These are phyloP conservation scores for Williopsis jadinii DNA, from an alignment of 1,139 yeast species.

Conservation along the genomic window DNA sequence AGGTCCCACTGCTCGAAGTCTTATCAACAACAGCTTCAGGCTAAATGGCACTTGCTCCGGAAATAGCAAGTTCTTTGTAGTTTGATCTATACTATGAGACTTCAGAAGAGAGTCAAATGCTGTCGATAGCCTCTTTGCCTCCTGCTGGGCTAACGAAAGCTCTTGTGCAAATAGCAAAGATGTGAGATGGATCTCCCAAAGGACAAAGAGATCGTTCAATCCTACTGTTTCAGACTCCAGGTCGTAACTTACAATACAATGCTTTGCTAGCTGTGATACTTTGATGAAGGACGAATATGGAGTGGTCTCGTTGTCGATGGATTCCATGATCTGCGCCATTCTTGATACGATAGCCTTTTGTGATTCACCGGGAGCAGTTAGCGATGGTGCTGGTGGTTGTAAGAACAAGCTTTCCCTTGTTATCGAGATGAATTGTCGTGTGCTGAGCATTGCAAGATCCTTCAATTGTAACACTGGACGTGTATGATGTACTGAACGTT, in stretches of 20 bases:
- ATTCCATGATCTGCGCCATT: not conserved
- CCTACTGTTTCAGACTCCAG: no score
- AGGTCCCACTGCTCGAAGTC: conserved; percentile 26
- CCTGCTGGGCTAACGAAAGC: conserved; percentile 21
- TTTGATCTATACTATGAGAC: not conserved
- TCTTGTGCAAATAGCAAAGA: conserved; percentile 23
- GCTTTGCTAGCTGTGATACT: conserved; percentile 6
- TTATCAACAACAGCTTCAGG: conserved; percentile 15
- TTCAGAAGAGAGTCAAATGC: conserved; percentile 12
- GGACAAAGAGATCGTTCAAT: conserved; percentile 1
- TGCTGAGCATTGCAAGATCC: no score
- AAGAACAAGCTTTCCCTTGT: conserved; percentile 7
- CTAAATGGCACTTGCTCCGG: conserved; percentile 15
- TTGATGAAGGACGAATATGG: conserved; percentile 6
- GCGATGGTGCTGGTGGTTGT: conserved; percentile 8
- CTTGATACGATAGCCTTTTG: no score
- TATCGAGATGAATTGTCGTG: not conserved
- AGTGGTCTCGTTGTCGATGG: not conserved
- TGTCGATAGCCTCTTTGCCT: conserved; percentile 16
- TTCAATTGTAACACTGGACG: no score
- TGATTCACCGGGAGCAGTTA: not conserved
- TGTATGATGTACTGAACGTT: no score
- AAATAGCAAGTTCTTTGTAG: conserved; percentile 2
- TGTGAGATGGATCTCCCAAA: conserved; percentile 30
- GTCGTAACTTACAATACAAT: conserved; percentile 1